Evolutionary conservation across 1,284 basidiomycete genomes (phyloP).

Genomic region (Boletus smithii): DNA sequence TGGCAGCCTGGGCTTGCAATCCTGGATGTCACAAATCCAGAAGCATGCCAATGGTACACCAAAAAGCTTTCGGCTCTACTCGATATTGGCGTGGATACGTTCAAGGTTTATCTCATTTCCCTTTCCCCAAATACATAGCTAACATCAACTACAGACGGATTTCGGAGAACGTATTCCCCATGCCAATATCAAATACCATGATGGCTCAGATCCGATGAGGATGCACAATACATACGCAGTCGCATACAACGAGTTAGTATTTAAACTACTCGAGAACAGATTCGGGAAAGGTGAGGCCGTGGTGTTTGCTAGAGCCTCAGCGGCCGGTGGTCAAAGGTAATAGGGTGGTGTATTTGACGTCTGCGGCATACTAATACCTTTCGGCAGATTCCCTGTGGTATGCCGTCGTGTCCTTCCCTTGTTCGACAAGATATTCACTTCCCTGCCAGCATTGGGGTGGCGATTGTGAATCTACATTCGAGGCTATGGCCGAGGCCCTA

Average conservation of each 20-base stretch:
- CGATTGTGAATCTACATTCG: constrained; percentile 74
- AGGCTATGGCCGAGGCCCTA: constrained; percentile 74
- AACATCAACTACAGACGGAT: constrained; percentile 48
- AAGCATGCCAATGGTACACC: constrained; percentile 63
- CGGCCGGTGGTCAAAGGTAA: constrained; percentile 66
- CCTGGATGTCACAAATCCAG: constrained; percentile 71
- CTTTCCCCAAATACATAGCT: neutral
- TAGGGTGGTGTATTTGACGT: constrained; percentile 8
- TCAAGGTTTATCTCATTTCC: constrained; percentile 47
- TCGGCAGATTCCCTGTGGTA: constrained; percentile 18
- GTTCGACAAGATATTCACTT: neutral
- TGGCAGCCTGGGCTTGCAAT: constrained; percentile 73
- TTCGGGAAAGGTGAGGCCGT: constrained; percentile 66
- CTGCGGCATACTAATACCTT: constrained; percentile 3
- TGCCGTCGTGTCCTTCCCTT: neutral
- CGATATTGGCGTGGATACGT: constrained; percentile 67
- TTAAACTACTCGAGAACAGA: constrained; percentile 53
- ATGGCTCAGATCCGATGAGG: constrained; percentile 66
- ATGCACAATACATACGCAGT: constrained; percentile 68
- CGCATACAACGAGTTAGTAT: constrained; percentile 69
- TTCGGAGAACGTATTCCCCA: constrained; percentile 70
- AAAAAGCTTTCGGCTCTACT: constrained; percentile 57
- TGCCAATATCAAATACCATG: constrained; percentile 56
- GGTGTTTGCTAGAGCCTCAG: constrained; percentile 65
- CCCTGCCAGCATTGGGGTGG: constrained; percentile 67